Evolutionary conservation across 139 green algal species (phyloP).

Genomic region (Diplosphaera chodatii): DNA sequence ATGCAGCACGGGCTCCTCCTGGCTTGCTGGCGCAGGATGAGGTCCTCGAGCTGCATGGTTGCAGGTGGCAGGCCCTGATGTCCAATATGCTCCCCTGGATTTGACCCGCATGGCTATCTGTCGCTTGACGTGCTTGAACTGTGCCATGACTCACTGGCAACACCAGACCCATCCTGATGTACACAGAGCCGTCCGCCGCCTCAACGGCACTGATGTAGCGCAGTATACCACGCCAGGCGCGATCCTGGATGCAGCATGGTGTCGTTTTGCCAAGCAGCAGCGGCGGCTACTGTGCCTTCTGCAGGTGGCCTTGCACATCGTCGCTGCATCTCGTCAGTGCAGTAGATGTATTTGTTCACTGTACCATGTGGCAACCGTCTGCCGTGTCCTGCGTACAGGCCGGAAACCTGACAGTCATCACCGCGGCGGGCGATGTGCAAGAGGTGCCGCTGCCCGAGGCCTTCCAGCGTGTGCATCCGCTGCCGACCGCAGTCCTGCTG

Average conservation of each 20-base stretch:
- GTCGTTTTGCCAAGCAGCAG: slow-evolving; percentile 19
- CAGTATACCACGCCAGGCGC: slow-evolving; percentile 1
- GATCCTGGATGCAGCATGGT: slow-evolving; percentile 25
- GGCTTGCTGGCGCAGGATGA: not conserved
- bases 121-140: no score
- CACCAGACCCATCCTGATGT: no score
- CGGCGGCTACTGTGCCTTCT: slow-evolving; percentile 52
- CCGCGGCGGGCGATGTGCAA: slow-evolving; percentile 30
- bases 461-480: slow-evolving; percentile 32
- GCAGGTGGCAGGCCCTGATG: no score
- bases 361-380: no score
- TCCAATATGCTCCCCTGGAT: no score
- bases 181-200: slow-evolving; percentile 13
- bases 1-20: not conserved
- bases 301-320: no score
- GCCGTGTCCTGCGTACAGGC: no score
- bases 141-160: no score
- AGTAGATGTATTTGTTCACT: no score
- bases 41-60: not conserved
- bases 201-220: slow-evolving; percentile 9
- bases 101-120: no score
- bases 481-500: slow-evolving; percentile 47
- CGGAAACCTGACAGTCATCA: slow-evolving; percentile 29
- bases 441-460: slow-evolving; percentile 34
- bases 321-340: no score